Percentiles rank a stretch among this genome's conserved stretches.
Conservation (phyloP, 305 asterid genomes). For the Solanum hybrid region DNA sequence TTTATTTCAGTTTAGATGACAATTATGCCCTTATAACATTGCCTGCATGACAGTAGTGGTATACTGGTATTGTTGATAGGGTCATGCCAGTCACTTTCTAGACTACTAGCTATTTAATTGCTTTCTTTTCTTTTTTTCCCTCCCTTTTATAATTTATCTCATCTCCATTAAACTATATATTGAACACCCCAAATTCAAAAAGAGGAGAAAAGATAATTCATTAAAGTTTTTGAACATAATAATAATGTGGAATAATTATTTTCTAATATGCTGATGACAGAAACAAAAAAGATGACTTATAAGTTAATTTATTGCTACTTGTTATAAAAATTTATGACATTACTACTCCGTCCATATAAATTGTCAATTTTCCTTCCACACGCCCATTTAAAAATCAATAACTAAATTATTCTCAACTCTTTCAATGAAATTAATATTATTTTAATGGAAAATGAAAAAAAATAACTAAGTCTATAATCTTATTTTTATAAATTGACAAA, state of each 20-base stretch:
- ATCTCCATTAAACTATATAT: background rate
- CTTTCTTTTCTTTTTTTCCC: background rate
- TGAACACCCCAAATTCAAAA: background rate
- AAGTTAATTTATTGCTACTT: background rate
- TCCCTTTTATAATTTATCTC: background rate
- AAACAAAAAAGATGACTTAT: background rate
- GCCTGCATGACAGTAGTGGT: slow-evolving; percentile 4
- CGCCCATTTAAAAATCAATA: too few species aligned
- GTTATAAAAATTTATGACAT: background rate
- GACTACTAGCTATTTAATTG: background rate
- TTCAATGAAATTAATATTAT: background rate
- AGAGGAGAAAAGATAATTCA: background rate
- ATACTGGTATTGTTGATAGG: background rate
- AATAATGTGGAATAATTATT: background rate
- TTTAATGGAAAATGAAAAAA: too few species aligned
- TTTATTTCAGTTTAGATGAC: background rate
- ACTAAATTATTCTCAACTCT: background rate
- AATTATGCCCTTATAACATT: background rate
- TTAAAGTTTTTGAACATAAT: background rate
- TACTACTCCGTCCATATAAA: background rate
- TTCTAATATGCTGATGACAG: background rate
- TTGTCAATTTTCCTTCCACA: background rate
- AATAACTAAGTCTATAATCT: background rate
- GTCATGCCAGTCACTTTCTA: background rate
- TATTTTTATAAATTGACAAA: background rate